Evolutionary conservation across 305 asterid genomes (phyloP), one percentile per base, ranked within the genome.

Genomic region (Nicotiana rustica): DNA sequence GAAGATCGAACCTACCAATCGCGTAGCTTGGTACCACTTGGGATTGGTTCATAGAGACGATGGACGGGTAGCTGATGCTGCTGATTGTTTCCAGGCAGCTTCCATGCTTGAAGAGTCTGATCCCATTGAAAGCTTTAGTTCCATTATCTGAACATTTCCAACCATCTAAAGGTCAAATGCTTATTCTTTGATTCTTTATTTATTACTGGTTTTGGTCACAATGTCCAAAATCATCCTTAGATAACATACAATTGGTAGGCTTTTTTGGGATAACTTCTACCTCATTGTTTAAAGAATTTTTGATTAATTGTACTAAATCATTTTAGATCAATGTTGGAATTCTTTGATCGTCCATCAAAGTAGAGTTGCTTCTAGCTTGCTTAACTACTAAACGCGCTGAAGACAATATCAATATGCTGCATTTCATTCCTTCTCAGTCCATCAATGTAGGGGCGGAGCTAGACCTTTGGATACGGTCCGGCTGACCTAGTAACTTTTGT

Each of bases 41-140:
- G 99, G 97, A 77, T 82, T 89, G 85, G 94, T 96, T 85, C 98
- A 96, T 82, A 93, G 89, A 90, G 92, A 88, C 21, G 98, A 92
- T 81, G 98, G 99, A 13, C 89, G 97, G 86, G 80, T 89, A 60
- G 90, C 92, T 41, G 99, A 96, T 86, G 99, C 98, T 38, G 97
- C 88, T n/a, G 99, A 96, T 86, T 94, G 98, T 88, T 96, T 94
- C 87, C 98, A 96, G 91, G 98, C 98, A 75, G 97, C 99, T 77
- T 92, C 97, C 38, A 87, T 94, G 91, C 99, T 96, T 47, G 93
- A 92, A 84, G 98, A 96, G 86, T 93, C 95, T 5, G 97, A 93
- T 78, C 99, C 99, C 0, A 67, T 94, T 1, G 99, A 96, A 91
- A 86, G 92, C 80, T 94, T 96, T 90, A 85, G 93, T 88, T 87